Percentiles rank a stretch among this genome's conserved stretches.
phyloP scores from a whole-genome alignment of 2,329 filamentous ascomycete species.

The Aureobasidium sp. region DNA sequence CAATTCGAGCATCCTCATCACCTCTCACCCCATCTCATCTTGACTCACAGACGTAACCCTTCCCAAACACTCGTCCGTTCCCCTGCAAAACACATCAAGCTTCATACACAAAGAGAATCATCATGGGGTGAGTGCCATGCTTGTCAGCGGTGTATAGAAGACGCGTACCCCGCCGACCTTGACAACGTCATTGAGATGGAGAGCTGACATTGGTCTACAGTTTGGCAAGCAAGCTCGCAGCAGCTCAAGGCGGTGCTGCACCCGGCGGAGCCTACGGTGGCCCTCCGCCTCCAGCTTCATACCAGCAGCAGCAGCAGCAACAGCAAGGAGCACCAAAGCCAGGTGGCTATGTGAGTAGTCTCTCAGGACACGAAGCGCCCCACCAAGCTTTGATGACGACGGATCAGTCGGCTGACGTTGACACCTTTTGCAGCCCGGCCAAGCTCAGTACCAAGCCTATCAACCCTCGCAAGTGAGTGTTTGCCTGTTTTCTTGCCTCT shows the following conservation, averaged over 20 bases:
- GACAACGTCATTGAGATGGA: not conserved
- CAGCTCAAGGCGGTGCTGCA: slow-evolving; percentile 32
- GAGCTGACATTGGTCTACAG: slow-evolving; percentile 2
- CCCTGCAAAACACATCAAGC: not conserved
- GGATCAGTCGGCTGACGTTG: slow-evolving; percentile 19
- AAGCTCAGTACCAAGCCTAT: slow-evolving; percentile 50
- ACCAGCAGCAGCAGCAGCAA: slow-evolving; percentile 23
- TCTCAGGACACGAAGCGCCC: slow-evolving; percentile 15
- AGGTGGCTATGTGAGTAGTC: slow-evolving; percentile 48
- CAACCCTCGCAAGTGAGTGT: slow-evolving; percentile 24
- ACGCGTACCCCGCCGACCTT: slow-evolving; percentile 3
- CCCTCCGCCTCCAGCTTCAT: slow-evolving; percentile 25
- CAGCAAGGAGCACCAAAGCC: slow-evolving; percentile 22
- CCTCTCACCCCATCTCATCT: not conserved
- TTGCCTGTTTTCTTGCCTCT: slow-evolving; percentile 18
- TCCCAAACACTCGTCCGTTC: not conserved
- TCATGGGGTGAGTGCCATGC: slow-evolving; percentile 10
- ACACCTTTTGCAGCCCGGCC: slow-evolving; percentile 22
- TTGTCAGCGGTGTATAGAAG: not conserved
- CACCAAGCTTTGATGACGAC: slow-evolving; percentile 16
- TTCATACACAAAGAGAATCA: not conserved
- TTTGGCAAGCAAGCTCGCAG: slow-evolving; percentile 40
- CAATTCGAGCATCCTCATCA: slow-evolving; percentile 1
- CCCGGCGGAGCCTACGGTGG: slow-evolving; percentile 24
- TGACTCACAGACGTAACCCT: not conserved